Base-by-base conservation (phyloP, 2,329 filamentous ascomycete species). In the Exophiala sp. region DNA sequence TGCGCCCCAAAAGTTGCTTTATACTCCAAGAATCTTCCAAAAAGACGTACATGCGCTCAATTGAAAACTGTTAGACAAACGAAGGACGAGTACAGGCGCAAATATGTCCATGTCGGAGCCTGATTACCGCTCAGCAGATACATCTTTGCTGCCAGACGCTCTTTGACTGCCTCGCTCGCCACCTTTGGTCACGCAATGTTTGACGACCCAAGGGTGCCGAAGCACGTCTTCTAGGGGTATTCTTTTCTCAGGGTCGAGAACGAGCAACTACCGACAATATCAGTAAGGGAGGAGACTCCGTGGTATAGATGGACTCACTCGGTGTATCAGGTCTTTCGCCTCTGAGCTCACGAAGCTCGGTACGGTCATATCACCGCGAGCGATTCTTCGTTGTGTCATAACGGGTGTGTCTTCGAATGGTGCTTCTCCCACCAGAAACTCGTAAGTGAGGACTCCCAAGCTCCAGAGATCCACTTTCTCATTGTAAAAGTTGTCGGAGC, bases 381-480 rank as follows among this genome's bases (percentile, higher is more conserved):
- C 83, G 70, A 99, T 99, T 66, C 91, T 85, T 63, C 89, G 79
- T 63, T 96, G 91, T 21, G 94, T 99, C 89, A 96, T 95, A 59
- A 92, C 83, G 3, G 89, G 89, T 2, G 89, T 94, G 66, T 97
- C 94, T 72, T 99, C 94, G 66, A 99, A 99, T 0, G 94, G 94
- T 12, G 94, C 94, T 75, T 96, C 91, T 56, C 94, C 94, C 33
- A 95, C 89, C 55, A 99, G 74, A 65, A 99, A 99, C 73, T 99
- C 94, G 66, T 97, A 99, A 2, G 88, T 95, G 72, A 99, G 72
- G 18, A 97, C 94, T 20, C 94, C 94, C 66, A 99, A 76, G 68
- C 89, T 94, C 94, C 94, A 99, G 58, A 97, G 75, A 69, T 99
- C 94, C 32, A 99, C 89, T 76, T 96, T 97, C 69, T 96, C 91